Evolutionary conservation across 2,329 filamentous ascomycete genomes (phyloP).

Genomic region (Aspergillus spinulosporus): DNA sequence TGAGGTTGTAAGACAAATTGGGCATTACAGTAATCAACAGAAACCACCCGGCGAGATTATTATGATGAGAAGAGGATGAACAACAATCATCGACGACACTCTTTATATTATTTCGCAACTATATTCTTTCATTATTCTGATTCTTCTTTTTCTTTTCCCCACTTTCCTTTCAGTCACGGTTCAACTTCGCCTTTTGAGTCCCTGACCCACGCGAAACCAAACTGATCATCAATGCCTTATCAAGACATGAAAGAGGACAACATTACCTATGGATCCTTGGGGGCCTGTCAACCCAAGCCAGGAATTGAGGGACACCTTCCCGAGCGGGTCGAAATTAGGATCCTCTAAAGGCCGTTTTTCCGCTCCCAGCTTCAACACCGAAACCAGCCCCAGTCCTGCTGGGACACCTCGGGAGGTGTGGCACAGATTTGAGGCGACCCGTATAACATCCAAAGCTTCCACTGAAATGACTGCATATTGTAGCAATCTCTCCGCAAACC

Average conservation of each 20-base stretch:
- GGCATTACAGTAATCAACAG: slow-evolving; percentile 1
- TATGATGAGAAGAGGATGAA: background rate
- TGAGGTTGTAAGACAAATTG: slow-evolving; percentile 1
- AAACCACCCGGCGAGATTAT: background rate
- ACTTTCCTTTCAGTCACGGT: slow-evolving; percentile 1
- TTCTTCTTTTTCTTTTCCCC: slow-evolving; percentile 8
- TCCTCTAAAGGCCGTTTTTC: slow-evolving; percentile 3
- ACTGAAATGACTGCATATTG: background rate
- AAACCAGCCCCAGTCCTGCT: slow-evolving; percentile 2
- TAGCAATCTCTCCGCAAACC: background rate
- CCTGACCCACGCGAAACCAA: slow-evolving; percentile 13
- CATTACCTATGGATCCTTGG: background rate
- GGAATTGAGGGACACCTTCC: slow-evolving; percentile 1
- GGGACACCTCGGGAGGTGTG: background rate
- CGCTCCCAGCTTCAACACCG: slow-evolving; percentile 7
- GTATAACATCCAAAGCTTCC: slow-evolving; percentile 7
- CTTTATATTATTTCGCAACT: background rate
- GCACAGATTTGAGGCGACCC: background rate
- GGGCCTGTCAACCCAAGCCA: slow-evolving; percentile 7
- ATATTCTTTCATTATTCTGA: background rate
- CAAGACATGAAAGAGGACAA: background rate
- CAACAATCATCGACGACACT: background rate
- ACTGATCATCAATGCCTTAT: background rate
- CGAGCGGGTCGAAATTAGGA: slow-evolving; percentile 12
- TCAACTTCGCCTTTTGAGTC: slow-evolving; percentile 4